phyloP scores from a whole-genome alignment of 768 basidiomycete species.

The Suillus tomentosus region DNA sequence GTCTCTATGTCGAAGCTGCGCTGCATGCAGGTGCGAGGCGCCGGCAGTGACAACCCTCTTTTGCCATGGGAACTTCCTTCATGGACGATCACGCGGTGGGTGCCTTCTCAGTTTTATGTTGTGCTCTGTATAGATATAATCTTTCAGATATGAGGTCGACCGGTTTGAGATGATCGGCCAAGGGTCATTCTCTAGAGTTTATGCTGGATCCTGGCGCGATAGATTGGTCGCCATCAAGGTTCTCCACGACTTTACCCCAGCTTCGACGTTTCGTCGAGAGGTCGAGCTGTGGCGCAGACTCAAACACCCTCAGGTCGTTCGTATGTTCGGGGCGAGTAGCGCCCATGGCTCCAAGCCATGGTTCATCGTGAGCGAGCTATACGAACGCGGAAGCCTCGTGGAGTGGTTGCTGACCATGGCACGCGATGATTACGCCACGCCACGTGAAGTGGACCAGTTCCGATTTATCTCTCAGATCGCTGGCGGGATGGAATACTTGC shows the following conservation, averaged over 20 bases:
- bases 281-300: conserved; percentile 73
- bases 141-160: conserved; percentile 68
- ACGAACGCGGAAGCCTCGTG: conserved; percentile 63
- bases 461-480: conserved; percentile 74
- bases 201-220: conserved; percentile 69
- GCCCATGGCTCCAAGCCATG: conserved; percentile 69
- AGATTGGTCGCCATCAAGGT: conserved; percentile 73
- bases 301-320: conserved; percentile 68
- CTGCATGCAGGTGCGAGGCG: conserved; percentile 17
- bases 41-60: neutral
- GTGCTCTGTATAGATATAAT: neutral
- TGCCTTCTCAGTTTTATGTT: neutral
- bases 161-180: conserved; percentile 67
- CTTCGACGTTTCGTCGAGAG: conserved; percentile 67
- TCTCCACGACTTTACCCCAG: conserved; percentile 60
- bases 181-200: conserved; percentile 79
- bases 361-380: conserved; percentile 80
- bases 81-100: conserved; percentile 76
- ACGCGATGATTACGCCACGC: conserved; percentile 6
- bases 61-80: conserved; percentile 47
- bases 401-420: conserved; percentile 49
- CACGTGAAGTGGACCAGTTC: conserved; percentile 42
- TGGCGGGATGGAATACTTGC: conserved; percentile 81
- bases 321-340: conserved; percentile 78
- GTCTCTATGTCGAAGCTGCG: conserved; percentile 70